Base-by-base conservation (phyloP, 805 yeast genomes). In the Lipomyces japonicus region DNA sequence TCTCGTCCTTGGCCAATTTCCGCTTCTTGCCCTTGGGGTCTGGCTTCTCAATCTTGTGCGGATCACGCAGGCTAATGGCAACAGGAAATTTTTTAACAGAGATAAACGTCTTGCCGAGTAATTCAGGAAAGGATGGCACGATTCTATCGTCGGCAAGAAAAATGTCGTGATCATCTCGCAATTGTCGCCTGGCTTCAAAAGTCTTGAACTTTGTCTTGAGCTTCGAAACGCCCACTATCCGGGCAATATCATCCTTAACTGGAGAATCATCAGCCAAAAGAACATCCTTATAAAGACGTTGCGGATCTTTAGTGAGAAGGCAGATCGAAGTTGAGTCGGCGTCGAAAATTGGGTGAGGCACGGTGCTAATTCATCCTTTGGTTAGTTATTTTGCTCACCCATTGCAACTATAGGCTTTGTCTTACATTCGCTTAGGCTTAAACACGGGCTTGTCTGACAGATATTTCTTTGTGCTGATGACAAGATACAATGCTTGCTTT, bases 81-180 rank as follows among this genome's bases (percentile, higher is more conserved):
- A 84, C 66, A 46, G 95, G 95, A 37, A 80, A 69, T 65, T 86
- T 86, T 19, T 75, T 69, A 34, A 76, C 68, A 43, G 74, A 74
- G 65, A 80, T 85, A 64, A 89, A 93, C 2, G 79, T 73, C 69
- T 86, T 86, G 48, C 97, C 96, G 57, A 93, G 72, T 32, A 86
- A 70, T 61, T 82, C 80, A 42, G 98, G 98, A 69, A 93, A 75
- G 52, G 86, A 73, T 25, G 89, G 80, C 46, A 88, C 74, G 40
- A 91, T 73, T 32, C 83, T 81, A 55, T 89, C 96, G 69, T 93
- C 98, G 46, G 87, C 82, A 38, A 93, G 65, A 67, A 93, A 86
- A 53, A 88, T 58, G 61, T 89, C 95, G 65, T 78, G 86, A 51
- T 79, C 81, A 14, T 74, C 66, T 38, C 76, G 68, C 53, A 93